phyloP scores from a whole-genome alignment of 352 stramenopile genomes.

The Pythium myriotylum region DNA sequence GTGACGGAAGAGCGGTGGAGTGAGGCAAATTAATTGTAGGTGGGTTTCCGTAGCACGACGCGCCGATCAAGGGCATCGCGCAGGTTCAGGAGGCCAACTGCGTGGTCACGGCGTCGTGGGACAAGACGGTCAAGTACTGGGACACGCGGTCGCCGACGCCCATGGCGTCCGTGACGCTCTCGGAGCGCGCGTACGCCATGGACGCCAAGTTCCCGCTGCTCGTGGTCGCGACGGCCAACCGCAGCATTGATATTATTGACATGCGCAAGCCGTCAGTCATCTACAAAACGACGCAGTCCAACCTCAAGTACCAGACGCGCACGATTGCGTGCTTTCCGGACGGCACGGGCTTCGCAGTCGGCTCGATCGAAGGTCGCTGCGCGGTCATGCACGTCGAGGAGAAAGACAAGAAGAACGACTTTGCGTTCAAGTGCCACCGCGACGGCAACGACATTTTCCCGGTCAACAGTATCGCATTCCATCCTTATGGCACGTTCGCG shows the following conservation, averaged over 20 bases:
- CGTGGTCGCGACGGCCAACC: slow-evolving; percentile 93
- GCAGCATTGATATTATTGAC: slow-evolving; percentile 88
- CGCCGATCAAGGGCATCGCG: slow-evolving; percentile 89
- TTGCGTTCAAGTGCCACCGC: slow-evolving; percentile 93
- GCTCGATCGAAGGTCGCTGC: slow-evolving; percentile 91
- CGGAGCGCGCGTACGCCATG: slow-evolving; percentile 94
- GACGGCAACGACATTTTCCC: slow-evolving; percentile 87
- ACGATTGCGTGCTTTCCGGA: slow-evolving; percentile 91
- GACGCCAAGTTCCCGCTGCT: slow-evolving; percentile 93
- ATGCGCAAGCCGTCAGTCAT: slow-evolving; percentile 87
- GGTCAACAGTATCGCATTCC: slow-evolving; percentile 90
- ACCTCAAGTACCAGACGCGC: slow-evolving; percentile 89
- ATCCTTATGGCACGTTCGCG: slow-evolving; percentile 94
- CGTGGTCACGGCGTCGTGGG: slow-evolving; percentile 94
- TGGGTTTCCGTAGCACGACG: slow-evolving; percentile 73
- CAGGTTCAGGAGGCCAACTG: slow-evolving; percentile 86
- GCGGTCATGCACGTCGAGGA: slow-evolving; percentile 91
- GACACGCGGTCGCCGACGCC: slow-evolving; percentile 91
- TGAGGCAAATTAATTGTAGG: too few relatives aligned
- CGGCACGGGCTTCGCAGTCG: slow-evolving; percentile 85
- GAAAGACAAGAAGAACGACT: slow-evolving; percentile 83
- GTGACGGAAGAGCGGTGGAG: slow-evolving; percentile 42
- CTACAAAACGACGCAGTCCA: slow-evolving; percentile 82
- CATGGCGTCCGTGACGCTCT: slow-evolving; percentile 89
- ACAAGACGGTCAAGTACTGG: slow-evolving; percentile 97